Evolutionary conservation across 2,329 filamentous ascomycete species (phyloP).

Genomic region (Claviceps spartinae): DNA sequence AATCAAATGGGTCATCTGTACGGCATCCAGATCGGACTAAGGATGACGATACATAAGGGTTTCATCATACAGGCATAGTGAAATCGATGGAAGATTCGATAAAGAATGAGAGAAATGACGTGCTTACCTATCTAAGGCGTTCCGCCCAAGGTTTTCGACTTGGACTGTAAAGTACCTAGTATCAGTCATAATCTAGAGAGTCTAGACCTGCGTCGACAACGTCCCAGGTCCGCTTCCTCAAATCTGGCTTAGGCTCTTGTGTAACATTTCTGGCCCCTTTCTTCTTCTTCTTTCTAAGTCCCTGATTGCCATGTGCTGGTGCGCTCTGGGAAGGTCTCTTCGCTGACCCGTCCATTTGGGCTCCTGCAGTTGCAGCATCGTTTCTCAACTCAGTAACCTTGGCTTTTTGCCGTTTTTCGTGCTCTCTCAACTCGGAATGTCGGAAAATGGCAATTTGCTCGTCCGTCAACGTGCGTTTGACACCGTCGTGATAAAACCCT

Average conservation of each 20-base stretch:
- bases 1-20: slow-evolving; percentile 20
- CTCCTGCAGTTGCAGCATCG: background rate
- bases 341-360: background rate
- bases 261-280: slow-evolving; percentile 24
- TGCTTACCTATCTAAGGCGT: slow-evolving; percentile 9
- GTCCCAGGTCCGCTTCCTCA: slow-evolving; percentile 55
- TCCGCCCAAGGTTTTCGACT: background rate
- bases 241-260: slow-evolving; percentile 41
- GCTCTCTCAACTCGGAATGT: slow-evolving; percentile 68
- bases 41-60: slow-evolving; percentile 83
- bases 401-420: slow-evolving; percentile 40
- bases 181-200: slow-evolving; percentile 46
- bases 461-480: slow-evolving; percentile 80
- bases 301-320: background rate
- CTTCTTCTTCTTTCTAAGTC: slow-evolving; percentile 24
- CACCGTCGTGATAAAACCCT: slow-evolving; percentile 76
- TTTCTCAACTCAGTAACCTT: slow-evolving; percentile 7
- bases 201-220: slow-evolving; percentile 48
- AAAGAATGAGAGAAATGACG: slow-evolving; percentile 6
- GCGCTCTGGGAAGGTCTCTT: background rate
- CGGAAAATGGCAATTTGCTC: slow-evolving; percentile 84
- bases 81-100: background rate
- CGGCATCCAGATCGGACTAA: slow-evolving; percentile 57
- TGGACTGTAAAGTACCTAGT: background rate
- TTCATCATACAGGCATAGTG: slow-evolving; percentile 54